Conservation (phyloP, 345 rosid genomes). For the Salix suchowensis region DNA sequence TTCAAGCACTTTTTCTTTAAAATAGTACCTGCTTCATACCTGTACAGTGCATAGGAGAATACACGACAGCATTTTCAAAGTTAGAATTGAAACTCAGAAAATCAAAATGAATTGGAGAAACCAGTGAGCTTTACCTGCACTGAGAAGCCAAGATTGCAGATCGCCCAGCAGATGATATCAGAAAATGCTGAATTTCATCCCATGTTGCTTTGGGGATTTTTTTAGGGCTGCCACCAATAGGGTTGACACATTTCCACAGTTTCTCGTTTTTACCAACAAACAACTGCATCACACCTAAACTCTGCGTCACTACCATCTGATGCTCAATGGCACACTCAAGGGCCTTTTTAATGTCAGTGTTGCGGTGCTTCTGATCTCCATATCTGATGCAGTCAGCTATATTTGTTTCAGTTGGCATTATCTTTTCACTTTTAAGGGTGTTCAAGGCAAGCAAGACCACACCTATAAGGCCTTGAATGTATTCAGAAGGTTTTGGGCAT, state of each 20-base stretch:
- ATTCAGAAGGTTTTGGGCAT: slow-evolving; percentile 50
- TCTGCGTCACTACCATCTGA: slow-evolving; percentile 50
- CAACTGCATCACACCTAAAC: slow-evolving; percentile 51
- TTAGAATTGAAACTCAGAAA: neutral
- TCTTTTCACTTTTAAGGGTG: slow-evolving; percentile 63
- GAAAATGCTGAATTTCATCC: slow-evolving; percentile 54
- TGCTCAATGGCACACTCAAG: slow-evolving; percentile 64
- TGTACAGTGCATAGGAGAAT: slow-evolving; percentile 14
- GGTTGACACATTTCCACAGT: slow-evolving; percentile 79
- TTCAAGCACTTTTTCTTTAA: slow-evolving; percentile 54
- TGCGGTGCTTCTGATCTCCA: slow-evolving; percentile 61
- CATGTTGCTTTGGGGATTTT: slow-evolving; percentile 52
- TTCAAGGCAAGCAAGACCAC: slow-evolving; percentile 66
- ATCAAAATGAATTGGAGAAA: neutral
- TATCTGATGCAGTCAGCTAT: slow-evolving; percentile 66
- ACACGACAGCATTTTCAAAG: neutral
- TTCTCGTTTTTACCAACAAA: slow-evolving; percentile 61
- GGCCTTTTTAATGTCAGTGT: slow-evolving; percentile 62
- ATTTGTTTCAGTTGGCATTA: slow-evolving; percentile 70
- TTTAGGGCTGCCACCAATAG: slow-evolving; percentile 53
- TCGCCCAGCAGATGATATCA: slow-evolving; percentile 54
- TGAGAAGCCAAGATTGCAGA: slow-evolving; percentile 49
- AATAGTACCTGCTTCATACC: slow-evolving; percentile 74
- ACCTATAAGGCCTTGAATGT: slow-evolving; percentile 78
- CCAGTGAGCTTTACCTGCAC: slow-evolving; percentile 50